Conservation (phyloP, 495 filamentous ascomycete species). For the Penicillium fimorum region DNA sequence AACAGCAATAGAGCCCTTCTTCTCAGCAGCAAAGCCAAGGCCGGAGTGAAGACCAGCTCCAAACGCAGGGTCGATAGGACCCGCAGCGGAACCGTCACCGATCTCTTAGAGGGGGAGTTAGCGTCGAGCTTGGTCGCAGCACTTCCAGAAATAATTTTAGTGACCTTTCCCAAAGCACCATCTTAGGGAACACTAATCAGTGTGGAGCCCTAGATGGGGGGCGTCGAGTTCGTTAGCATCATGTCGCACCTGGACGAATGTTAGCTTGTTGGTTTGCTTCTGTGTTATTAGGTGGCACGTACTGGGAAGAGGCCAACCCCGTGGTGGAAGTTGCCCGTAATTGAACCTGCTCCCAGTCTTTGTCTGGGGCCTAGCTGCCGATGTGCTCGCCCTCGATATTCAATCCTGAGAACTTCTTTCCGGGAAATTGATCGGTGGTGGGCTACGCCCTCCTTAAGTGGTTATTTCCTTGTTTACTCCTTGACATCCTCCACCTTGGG, state of each 20-base stretch:
- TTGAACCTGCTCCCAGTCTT: too few species aligned
- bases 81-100: conserved; percentile 1
- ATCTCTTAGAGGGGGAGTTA: not conserved
- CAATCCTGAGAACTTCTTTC: too few species aligned
- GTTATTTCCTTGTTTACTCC: too few species aligned
- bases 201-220: conserved; percentile 26
- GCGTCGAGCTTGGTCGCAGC: not conserved
- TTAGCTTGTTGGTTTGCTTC: conserved; percentile 5
- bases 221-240: conserved; percentile 16
- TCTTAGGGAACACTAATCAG: conserved; percentile 19
- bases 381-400: too few species aligned
- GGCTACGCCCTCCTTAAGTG: too few species aligned
- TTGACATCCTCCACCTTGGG: too few species aligned
- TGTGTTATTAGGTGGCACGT: not conserved
- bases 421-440: too few species aligned
- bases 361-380: too few species aligned
- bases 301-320: too few species aligned
- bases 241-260: conserved; percentile 19
- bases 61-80: conserved; percentile 6
- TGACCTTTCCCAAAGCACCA: conserved; percentile 22
- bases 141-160: too few species aligned
- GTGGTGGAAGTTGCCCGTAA: too few species aligned
- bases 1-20: not conserved
- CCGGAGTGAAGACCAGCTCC: conserved; percentile 13
- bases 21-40: conserved; percentile 3